Evolutionary conservation across 257 asterid species (phyloP).

Genomic region (Echium plantagineum): DNA sequence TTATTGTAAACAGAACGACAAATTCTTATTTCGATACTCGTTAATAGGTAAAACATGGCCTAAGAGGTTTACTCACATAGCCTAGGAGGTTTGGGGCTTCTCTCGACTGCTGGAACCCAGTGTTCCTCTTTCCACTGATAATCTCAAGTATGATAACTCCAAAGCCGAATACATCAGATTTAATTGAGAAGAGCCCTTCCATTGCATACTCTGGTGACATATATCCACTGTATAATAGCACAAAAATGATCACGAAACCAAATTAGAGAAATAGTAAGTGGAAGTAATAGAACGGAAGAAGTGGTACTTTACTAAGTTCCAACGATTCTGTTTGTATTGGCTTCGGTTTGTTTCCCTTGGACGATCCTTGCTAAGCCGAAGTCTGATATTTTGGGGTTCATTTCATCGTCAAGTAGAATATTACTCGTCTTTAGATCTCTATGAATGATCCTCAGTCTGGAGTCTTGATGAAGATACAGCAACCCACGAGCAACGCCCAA

Average conservation of each 20-base stretch:
- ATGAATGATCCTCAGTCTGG: slow-evolving; percentile 1
- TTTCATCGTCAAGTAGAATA: slow-evolving; percentile 1
- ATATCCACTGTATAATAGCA: neutral
- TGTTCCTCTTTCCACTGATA: neutral
- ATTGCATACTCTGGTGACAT: slow-evolving; percentile 4
- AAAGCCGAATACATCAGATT: slow-evolving; percentile 2
- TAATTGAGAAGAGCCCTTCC: neutral
- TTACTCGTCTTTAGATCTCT: slow-evolving; percentile 3
- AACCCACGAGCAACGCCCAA: slow-evolving; percentile 4
- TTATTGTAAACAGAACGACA: neutral
- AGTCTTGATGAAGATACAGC: neutral
- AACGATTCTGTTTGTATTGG: neutral
- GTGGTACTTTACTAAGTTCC: slow-evolving; percentile 2
- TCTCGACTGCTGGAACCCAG: neutral
- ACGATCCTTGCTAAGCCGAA: slow-evolving; percentile 1
- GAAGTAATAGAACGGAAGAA: neutral
- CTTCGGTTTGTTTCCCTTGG: neutral
- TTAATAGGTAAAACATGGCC: neutral
- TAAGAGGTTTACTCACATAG: neutral
- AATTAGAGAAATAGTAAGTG: neutral
- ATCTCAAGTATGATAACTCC: slow-evolving; percentile 1
- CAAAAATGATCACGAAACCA: neutral
- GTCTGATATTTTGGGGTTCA: slow-evolving; percentile 5
- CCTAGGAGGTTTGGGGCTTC: neutral
- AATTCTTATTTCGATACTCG: neutral